A percentile compares a stretch with the other conserved stretches of the same genome.
These are phyloP conservation scores for Solanum virginianum DNA, from an alignment of 257 asterid genomes.

Conservation along the genomic window DNA sequence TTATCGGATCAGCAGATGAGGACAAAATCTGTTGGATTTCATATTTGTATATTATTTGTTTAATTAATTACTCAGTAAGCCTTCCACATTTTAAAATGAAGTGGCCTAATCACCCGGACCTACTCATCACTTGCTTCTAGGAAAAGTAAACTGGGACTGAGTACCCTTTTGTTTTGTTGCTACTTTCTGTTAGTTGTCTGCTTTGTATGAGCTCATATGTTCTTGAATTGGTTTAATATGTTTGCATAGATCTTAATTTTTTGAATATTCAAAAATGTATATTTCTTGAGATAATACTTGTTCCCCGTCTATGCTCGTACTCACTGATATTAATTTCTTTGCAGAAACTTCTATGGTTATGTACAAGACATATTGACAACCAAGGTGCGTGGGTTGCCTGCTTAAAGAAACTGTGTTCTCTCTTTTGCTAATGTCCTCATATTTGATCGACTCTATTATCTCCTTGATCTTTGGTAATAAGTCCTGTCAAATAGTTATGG, in stretches of 20 bases:
- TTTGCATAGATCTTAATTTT: not conserved
- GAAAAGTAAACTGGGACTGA: not conserved
- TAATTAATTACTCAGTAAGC: not conserved
- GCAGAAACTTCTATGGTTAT: not conserved
- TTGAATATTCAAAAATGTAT: not conserved
- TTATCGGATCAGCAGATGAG: not conserved
- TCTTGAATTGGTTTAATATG: not conserved
- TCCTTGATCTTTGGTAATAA: not conserved
- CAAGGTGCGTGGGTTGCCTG: not conserved
- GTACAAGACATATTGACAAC: not conserved
- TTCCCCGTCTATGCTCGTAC: not conserved
- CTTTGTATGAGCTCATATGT: constrained; percentile 1
- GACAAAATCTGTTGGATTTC: not conserved
- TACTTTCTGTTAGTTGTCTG: not conserved
- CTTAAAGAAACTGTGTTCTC: not conserved
- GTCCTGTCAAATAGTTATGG: not conserved
- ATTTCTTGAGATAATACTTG: not conserved
- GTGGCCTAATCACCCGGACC: not conserved
- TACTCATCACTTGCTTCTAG: not conserved
- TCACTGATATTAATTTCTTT: not conserved
- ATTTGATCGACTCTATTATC: not conserved
- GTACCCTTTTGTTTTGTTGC: not conserved
- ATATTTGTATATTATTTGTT: not conserved
- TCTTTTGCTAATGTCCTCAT: not conserved
- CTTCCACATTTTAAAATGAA: not conserved